phyloP scores from a whole-genome alignment of 2,329 filamentous ascomycete species.

The Hymenoscyphus occultus region DNA sequence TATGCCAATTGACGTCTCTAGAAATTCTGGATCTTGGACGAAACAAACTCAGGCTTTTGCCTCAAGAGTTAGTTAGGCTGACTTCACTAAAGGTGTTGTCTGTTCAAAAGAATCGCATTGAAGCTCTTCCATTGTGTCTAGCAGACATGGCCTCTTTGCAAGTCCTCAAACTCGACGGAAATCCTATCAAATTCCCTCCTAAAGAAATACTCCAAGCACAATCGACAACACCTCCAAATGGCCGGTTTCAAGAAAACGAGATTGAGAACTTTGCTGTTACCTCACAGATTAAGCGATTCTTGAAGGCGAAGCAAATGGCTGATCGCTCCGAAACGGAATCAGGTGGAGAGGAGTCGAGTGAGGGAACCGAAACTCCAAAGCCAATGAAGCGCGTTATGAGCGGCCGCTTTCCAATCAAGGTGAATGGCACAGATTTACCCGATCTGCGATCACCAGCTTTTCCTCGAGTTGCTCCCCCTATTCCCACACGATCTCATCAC shows the following conservation, averaged over 20 bases:
- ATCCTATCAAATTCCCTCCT: conserved; percentile 78
- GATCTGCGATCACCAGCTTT: conserved; percentile 67
- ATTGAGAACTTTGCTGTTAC: conserved; percentile 60
- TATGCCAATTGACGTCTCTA: conserved; percentile 80
- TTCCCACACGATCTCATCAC: conserved; percentile 78
- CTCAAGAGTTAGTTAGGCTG: conserved; percentile 75
- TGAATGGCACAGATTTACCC: conserved; percentile 68
- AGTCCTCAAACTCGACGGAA: conserved; percentile 85
- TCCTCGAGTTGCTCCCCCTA: conserved; percentile 57
- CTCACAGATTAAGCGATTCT: conserved; percentile 58
- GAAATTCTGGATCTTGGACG: conserved; percentile 91
- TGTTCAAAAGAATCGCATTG: conserved; percentile 81
- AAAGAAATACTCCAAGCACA: conserved; percentile 63
- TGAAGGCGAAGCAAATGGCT: conserved; percentile 48
- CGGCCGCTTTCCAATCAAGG: conserved; percentile 66
- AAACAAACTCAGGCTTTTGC: conserved; percentile 77
- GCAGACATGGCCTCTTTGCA: conserved; percentile 88
- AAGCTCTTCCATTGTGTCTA: conserved; percentile 77
- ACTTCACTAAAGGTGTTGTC: conserved; percentile 86
- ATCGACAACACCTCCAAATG: conserved; percentile 53
- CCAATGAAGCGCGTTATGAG: conserved; percentile 60
- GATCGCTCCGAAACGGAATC: conserved; percentile 55
- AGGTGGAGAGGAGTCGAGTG: conserved; percentile 61
- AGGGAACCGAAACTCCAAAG: conserved; percentile 77
- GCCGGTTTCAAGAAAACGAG: conserved; percentile 55